A percentile compares a stretch with the other conserved stretches of the same genome.
Evolutionary conservation across 1,284 basidiomycete genomes (phyloP).

Genomic region (Heterobasidion parviporum): DNA sequence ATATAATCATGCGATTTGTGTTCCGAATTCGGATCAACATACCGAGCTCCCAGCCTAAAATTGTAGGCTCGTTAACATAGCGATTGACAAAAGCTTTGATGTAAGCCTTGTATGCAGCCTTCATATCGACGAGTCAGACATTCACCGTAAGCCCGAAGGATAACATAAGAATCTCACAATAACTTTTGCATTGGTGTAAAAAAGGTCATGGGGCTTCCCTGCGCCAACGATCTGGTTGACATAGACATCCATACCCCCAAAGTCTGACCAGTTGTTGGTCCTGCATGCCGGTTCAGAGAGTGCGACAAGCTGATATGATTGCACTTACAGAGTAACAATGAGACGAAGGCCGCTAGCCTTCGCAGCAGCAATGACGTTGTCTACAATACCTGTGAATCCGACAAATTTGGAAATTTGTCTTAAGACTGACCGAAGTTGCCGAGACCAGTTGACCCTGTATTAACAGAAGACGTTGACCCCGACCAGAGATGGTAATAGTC

Average conservation of each 20-base stretch:
- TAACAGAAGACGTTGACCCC: constrained; percentile 21
- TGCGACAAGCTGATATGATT: background rate
- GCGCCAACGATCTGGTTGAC: constrained; percentile 27
- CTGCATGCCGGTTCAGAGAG: constrained; percentile 16
- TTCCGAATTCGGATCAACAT: background rate
- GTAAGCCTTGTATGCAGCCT: constrained; percentile 33
- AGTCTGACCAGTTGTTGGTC: constrained; percentile 56
- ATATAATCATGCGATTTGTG: constrained; percentile 11
- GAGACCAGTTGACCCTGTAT: constrained; percentile 30
- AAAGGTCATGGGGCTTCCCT: constrained; percentile 27
- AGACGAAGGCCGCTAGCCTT: constrained; percentile 50
- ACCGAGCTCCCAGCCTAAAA: constrained; percentile 29
- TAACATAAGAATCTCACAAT: constrained; percentile 14
- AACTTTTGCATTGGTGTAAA: constrained; percentile 32
- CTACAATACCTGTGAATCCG: constrained; percentile 15
- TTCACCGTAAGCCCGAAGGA: background rate
- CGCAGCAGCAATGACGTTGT: constrained; percentile 47
- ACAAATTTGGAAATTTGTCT: background rate
- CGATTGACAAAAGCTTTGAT: constrained; percentile 29
- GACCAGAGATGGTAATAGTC: constrained; percentile 49
- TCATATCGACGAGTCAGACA: background rate
- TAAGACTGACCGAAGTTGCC: constrained; percentile 36
- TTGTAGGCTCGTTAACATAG: constrained; percentile 31
- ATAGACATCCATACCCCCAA: constrained; percentile 43
- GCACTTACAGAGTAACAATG: constrained; percentile 45